Conservation (phyloP, 768 basidiomycete species). For the Tricholoma furcatifolium region DNA sequence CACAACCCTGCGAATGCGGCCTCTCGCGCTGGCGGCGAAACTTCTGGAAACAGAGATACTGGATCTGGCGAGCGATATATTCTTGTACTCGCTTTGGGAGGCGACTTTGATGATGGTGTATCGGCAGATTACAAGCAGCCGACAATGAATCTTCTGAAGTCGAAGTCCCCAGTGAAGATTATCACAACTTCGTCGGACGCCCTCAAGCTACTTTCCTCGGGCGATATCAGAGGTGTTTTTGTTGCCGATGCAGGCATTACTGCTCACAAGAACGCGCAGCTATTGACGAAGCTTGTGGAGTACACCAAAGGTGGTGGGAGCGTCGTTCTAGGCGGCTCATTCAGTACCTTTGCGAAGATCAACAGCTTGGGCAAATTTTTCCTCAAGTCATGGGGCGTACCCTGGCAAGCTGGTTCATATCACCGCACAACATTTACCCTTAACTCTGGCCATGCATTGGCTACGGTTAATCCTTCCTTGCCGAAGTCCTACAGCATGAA, state of each 20-base stretch:
- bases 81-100: conserved; percentile 29
- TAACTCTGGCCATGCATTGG: conserved; percentile 29
- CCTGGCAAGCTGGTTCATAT: conserved; percentile 39
- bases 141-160: conserved; percentile 25
- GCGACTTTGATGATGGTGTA: conserved; percentile 17
- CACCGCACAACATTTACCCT: conserved; percentile 35
- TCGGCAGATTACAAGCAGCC: conserved; percentile 18
- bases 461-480: conserved; percentile 27
- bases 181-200: conserved; percentile 18
- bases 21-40: neutral
- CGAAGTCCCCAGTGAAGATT: conserved; percentile 21
- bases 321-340: conserved; percentile 34
- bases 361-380: conserved; percentile 27
- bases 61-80: conserved; percentile 19
- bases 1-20: neutral
- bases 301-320: conserved; percentile 37
- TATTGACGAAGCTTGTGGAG: conserved; percentile 32
- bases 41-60: neutral
- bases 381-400: conserved; percentile 29
- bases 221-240: conserved; percentile 30
- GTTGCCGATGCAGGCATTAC: conserved; percentile 35
- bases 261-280: conserved; percentile 15
- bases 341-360: conserved; percentile 27
- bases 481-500: conserved; percentile 40
- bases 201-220: conserved; percentile 23